Evolutionary conservation across 2,329 filamentous ascomycete genomes (phyloP).

Genomic region (Arthrobotrys megalospora): DNA sequence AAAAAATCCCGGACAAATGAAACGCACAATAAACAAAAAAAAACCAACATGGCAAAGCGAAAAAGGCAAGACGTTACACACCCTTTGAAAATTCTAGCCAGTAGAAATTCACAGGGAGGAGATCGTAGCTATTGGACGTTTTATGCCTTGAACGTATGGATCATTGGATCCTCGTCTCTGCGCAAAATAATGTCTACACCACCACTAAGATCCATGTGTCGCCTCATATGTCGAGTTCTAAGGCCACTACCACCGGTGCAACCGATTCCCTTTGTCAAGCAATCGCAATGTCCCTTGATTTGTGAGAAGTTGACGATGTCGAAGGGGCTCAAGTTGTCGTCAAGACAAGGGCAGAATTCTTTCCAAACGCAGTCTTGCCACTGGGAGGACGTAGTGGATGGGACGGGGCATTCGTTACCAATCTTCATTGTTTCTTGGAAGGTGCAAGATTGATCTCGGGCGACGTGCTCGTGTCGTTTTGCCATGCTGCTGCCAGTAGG

Average conservation of each 20-base stretch:
- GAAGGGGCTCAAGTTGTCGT: constrained; percentile 39
- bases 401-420: constrained; percentile 34
- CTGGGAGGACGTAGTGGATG: constrained; percentile 31
- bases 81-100: not conserved
- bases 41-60: not conserved
- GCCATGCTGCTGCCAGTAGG: not conserved
- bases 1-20: not conserved
- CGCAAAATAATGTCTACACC: constrained; percentile 40
- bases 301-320: constrained; percentile 55
- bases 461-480: not conserved
- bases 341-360: constrained; percentile 50
- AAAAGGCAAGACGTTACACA: not conserved
- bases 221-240: constrained; percentile 23
- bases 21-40: not conserved
- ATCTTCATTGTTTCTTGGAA: constrained; percentile 45
- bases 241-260: constrained; percentile 17
- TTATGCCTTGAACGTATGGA: constrained; percentile 1
- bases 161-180: constrained; percentile 13
- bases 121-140: not conserved
- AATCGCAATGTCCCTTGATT: constrained; percentile 57
- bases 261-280: constrained; percentile 38
- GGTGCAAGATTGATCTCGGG: constrained; percentile 20
- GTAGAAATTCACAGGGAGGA: not conserved
- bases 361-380: constrained; percentile 55
- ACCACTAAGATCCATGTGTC: constrained; percentile 3